Base-by-base conservation (phyloP, 2,329 filamentous ascomycete genomes). In the Aspergillus fumigatus region DNA sequence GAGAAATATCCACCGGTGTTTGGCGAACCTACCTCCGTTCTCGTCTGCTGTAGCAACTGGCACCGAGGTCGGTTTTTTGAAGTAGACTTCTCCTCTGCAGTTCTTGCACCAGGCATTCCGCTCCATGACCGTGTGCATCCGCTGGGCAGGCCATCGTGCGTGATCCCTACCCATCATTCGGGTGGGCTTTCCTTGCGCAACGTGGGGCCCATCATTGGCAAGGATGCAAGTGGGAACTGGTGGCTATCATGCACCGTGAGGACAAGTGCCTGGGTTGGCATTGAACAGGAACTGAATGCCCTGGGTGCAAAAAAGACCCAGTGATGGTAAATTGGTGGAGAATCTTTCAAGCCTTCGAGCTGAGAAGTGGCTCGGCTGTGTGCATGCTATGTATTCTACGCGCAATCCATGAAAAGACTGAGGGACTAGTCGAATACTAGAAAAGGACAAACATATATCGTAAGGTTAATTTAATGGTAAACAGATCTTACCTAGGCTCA, bases 21-120 rank as follows among this genome's bases (percentile, higher is more conserved):
- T 38, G 73, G 76, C 4, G 66, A 71, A 17, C 38, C 70, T 0
- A 62, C 66, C 41, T 64, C 65, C 19, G 35, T 70, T 8, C 63
- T 78, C 7, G 53, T 79, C n/a, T 55, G 62, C 2, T 67, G 73
- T 38, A 73, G 67, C 8, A 80, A 79, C 58, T 77, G 75, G 74
- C 64, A 69, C 4, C 71, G 71, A 47, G 73, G 66, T 7, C 64
- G 70, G 40, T 63, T 79, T 23, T 73, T 70, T 47, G 62, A 70
- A 1, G 62, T 67, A 6, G 75, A 79, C 61, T 79, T 80, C 50
- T 66, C 67, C 43, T 41, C 56, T 25, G 62, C 66, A 14, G 41
- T 71, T 32, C 9, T 64, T 35, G 53, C 38, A 61, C 8, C 19
- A 10, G 52, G 49, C 8, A 17, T 10, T 9, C n/a, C 41, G 2